phyloP scores from a whole-genome alignment of 2,329 filamentous ascomycete genomes.

The Paradendryphiella salina region DNA sequence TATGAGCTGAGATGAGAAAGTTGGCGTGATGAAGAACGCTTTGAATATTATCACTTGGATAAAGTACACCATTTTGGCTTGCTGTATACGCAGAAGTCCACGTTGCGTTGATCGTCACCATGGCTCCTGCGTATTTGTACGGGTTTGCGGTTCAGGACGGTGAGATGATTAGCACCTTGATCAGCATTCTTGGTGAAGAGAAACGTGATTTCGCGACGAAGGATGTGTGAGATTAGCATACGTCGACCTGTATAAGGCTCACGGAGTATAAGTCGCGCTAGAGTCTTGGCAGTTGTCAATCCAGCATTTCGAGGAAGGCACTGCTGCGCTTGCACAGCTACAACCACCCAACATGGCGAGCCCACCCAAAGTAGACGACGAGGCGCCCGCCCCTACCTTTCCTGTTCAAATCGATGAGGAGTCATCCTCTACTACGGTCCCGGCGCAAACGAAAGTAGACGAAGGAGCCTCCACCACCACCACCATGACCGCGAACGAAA shows the following conservation, averaged over 20 bases:
- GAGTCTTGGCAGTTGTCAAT: slow-evolving; percentile 24
- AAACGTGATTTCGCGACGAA: too few species aligned
- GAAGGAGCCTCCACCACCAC: slow-evolving; percentile 5
- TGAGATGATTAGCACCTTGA: too few species aligned
- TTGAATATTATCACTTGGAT: too few species aligned
- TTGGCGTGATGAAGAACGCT: too few species aligned
- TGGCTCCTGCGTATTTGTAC: too few species aligned
- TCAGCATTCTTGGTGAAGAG: too few species aligned
- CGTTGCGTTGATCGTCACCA: too few species aligned
- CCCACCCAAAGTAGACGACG: slow-evolving; percentile 17
- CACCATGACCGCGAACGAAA: slow-evolving; percentile 11
- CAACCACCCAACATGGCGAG: slow-evolving; percentile 28
- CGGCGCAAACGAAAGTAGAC: slow-evolving; percentile 1
- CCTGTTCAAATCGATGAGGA: background rate
- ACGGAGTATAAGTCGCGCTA: slow-evolving; percentile 7
- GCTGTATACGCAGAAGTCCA: too few species aligned
- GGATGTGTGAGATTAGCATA: too few species aligned
- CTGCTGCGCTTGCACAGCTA: background rate
- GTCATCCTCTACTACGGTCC: background rate
- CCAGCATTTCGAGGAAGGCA: slow-evolving; percentile 13
- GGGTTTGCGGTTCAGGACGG: too few species aligned
- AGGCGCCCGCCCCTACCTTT: background rate
- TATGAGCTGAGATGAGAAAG: too few species aligned
- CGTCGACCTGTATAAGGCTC: background rate
- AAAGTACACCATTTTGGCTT: too few species aligned